Base-by-base conservation (phyloP, 2,329 filamentous ascomycete species). In the Aaosphaeria pasadenensis region DNA sequence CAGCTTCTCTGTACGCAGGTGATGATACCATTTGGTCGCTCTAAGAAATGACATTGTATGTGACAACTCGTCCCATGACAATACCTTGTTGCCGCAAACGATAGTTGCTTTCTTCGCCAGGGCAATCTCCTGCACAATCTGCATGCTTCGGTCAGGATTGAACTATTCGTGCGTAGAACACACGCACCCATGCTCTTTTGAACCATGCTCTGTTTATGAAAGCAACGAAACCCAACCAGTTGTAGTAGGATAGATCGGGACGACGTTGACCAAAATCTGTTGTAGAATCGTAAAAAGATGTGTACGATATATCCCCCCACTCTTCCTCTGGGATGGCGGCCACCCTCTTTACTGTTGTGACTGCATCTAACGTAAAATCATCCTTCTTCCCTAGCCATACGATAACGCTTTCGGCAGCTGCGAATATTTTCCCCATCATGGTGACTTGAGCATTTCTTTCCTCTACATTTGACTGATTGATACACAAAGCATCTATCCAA, bases 321-420 rank as follows among this genome's bases (percentile, higher is more conserved):
- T 52, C 42, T n/a, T 45, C 50, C 33, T 60, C 46, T 4, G 55
- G 51, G 13, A 59, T 50, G 4, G 42, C 40, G n/a, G 57, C 54
- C 9, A 62, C 49, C 13, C 39, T 52, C 6, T 48, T 46, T 33
- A 66, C 57, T 2, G 52, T 57, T 2, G 48, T 45, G 5, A 63
- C 35, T 41, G 56, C 57, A 48, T 66, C 61, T 17, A 49, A 36
- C 1, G 58, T 60, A 33, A 54, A 58, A 11, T 57, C 54, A 46
- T 62, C 58, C 44, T 64, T 61, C 30, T 61, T 57, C 29, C 63
- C 65, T 7, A 69, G 51, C 64, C 63, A 69, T 4, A 65, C 56
- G 13, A 67, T 51, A 11, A 64, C 59, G 29, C 54, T 53, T 13
- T 55, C 40, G 7, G 63, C 59, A 46, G 43, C 47, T 39, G 50